Evolutionary conservation across 441 rosid genomes (phyloP).

Genomic region (Aleurites moluccanus): DNA sequence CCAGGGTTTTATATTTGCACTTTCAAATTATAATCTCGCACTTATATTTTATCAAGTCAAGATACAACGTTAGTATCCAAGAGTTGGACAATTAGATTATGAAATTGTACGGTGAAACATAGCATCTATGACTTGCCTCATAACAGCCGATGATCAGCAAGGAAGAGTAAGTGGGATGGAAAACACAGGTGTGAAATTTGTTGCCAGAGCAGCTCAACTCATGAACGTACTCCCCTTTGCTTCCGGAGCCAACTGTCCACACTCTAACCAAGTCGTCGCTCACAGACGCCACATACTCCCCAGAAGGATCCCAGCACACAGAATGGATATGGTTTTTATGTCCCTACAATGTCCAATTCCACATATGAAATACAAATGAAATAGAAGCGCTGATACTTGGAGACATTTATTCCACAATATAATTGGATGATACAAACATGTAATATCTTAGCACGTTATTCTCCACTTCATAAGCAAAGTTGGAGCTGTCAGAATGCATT

Average conservation of each 20-base stretch:
- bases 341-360: slow-evolving; percentile 39
- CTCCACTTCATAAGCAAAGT: neutral
- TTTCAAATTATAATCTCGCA: neutral
- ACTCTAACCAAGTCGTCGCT: slow-evolving; percentile 66
- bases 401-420: neutral
- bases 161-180: slow-evolving; percentile 54
- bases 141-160: slow-evolving; percentile 54
- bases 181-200: slow-evolving; percentile 51
- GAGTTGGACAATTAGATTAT: neutral
- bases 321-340: slow-evolving; percentile 50
- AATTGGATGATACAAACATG: neutral
- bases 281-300: slow-evolving; percentile 61
- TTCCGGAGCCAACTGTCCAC: slow-evolving; percentile 52
- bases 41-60: neutral
- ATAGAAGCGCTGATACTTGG: too few relatives aligned
- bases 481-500: neutral
- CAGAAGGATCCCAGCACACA: slow-evolving; percentile 65
- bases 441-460: neutral
- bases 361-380: neutral
- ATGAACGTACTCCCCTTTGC: slow-evolving; percentile 50
- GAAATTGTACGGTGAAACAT: neutral
- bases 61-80: neutral
- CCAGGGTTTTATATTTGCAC: neutral
- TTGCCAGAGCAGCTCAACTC: slow-evolving; percentile 49
- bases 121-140: slow-evolving; percentile 45